Evolutionary conservation across 1,284 basidiomycete species (phyloP).

Genomic region (Microbotryum lychnidis-dioicae): DNA sequence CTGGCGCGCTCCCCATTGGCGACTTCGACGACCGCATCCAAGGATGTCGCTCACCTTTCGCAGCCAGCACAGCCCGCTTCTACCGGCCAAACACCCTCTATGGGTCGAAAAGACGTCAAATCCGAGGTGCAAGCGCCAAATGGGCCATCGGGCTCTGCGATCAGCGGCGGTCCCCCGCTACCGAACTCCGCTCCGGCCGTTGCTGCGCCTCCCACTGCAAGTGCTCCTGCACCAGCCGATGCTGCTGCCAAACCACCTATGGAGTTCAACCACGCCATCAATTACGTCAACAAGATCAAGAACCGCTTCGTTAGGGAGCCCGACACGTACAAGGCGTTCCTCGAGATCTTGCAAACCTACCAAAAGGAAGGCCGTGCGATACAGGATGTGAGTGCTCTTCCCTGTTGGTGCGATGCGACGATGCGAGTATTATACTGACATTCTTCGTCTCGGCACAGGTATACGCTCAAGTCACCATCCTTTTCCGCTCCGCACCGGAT

Average conservation of each 20-base stretch:
- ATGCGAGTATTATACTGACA: constrained; percentile 16
- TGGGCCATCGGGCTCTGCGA: too few species aligned
- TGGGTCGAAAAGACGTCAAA: too few species aligned
- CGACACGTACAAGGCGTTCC: constrained; percentile 94
- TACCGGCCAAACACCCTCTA: background rate
- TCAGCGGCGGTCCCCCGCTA: background rate
- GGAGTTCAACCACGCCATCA: constrained; percentile 96
- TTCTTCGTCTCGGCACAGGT: constrained; percentile 53
- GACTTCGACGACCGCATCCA: background rate
- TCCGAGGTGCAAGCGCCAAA: too few species aligned
- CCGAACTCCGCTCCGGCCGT: background rate
- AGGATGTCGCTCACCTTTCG: too few species aligned
- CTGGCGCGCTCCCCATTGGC: too few species aligned
- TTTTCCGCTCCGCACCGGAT: constrained; percentile 88
- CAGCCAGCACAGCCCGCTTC: background rate
- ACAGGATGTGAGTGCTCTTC: constrained; percentile 60
- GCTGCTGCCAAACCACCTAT: constrained; percentile 40
- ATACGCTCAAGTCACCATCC: constrained; percentile 78
- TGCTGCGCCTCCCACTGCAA: constrained; percentile 12
- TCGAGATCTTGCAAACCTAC: constrained; percentile 96
- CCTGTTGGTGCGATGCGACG: constrained; percentile 4
- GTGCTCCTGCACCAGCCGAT: constrained; percentile 1
- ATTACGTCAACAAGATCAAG: constrained; percentile 99
- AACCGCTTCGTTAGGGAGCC: constrained; percentile 82
- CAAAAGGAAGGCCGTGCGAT: constrained; percentile 86